These are phyloP conservation scores for Blastosporella zonata DNA, from an alignment of 1,284 basidiomycete genomes.

Conservation along the genomic window DNA sequence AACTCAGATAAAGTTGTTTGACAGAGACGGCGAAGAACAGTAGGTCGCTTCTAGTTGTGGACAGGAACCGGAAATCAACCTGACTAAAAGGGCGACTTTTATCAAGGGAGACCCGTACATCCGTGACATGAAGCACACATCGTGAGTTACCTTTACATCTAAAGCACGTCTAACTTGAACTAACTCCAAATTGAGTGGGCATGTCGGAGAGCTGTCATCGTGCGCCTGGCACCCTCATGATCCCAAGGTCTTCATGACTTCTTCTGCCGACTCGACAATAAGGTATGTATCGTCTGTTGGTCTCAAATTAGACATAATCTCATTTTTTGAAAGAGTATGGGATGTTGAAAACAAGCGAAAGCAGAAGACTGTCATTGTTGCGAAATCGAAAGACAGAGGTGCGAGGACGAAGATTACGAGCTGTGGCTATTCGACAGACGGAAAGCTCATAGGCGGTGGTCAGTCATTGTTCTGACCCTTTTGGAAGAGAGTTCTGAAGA, in stretches of 20 bases:
- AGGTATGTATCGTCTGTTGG: conserved; percentile 47
- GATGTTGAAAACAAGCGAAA: conserved; percentile 84
- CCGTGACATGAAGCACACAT: conserved; percentile 96
- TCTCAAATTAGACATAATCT: neutral
- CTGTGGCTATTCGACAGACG: conserved; percentile 86
- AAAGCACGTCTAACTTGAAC: neutral
- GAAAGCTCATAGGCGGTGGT: conserved; percentile 84
- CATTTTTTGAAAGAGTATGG: conserved; percentile 72
- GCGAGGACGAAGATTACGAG: conserved; percentile 89
- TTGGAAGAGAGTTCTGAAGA: conserved; percentile 6
- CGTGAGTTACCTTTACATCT: conserved; percentile 45
- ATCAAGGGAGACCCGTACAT: conserved; percentile 98
- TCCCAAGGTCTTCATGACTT: conserved; percentile 81
- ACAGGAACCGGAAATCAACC: conserved; percentile 38
- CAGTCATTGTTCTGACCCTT: conserved; percentile 26
- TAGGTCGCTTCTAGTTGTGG: conserved; percentile 42
- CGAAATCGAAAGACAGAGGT: conserved; percentile 96
- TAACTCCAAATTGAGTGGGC: conserved; percentile 62
- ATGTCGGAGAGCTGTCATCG: conserved; percentile 89
- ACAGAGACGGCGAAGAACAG: conserved; percentile 87
- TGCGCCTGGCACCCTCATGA: conserved; percentile 92
- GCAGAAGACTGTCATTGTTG: conserved; percentile 92
- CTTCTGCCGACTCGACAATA: conserved; percentile 93
- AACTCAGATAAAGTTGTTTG: conserved; percentile 84
- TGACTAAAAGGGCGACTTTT: conserved; percentile 72